Evolutionary conservation across 768 basidiomycete species (phyloP).

Genomic region (Termitomyces sp.): DNA sequence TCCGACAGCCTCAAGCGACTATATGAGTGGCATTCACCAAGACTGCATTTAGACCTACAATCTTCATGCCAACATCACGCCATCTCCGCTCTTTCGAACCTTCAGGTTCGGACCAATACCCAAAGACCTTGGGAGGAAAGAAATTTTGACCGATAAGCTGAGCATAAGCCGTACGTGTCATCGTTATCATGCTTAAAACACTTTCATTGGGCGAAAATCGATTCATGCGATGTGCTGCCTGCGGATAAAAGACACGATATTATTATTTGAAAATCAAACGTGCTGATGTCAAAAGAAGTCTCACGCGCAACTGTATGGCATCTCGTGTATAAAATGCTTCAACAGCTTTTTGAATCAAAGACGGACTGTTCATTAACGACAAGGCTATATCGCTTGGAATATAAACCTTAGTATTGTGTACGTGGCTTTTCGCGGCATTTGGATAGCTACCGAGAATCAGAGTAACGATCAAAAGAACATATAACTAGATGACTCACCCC

Average conservation of each 20-base stretch:
- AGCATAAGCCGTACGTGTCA: slow-evolving; percentile 93
- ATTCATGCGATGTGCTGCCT: slow-evolving; percentile 88
- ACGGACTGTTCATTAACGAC: slow-evolving; percentile 59
- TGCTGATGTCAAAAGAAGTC: slow-evolving; percentile 21
- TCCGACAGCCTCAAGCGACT: slow-evolving; percentile 67
- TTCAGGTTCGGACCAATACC: slow-evolving; percentile 54
- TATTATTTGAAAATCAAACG: background rate
- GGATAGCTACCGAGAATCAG: slow-evolving; percentile 59
- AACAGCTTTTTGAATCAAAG: slow-evolving; percentile 80
- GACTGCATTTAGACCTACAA: slow-evolving; percentile 45
- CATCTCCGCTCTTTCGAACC: slow-evolving; percentile 61
- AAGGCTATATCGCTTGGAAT: slow-evolving; percentile 79
- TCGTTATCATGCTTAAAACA: slow-evolving; percentile 57
- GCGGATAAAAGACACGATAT: background rate
- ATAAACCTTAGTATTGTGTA: slow-evolving; percentile 76
- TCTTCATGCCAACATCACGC: slow-evolving; percentile 90
- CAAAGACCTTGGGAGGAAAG: slow-evolving; percentile 87
- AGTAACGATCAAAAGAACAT: background rate
- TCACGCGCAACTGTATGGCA: slow-evolving; percentile 81
- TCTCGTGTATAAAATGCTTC: slow-evolving; percentile 97
- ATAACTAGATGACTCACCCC: slow-evolving; percentile 38
- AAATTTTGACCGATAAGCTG: slow-evolving; percentile 91
- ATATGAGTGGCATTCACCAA: slow-evolving; percentile 4
- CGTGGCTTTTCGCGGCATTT: slow-evolving; percentile 53
- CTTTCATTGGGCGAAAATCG: slow-evolving; percentile 78